Base-by-base conservation (phyloP, 2,329 filamentous ascomycete genomes). In the Fonsecaea pugnacius region DNA sequence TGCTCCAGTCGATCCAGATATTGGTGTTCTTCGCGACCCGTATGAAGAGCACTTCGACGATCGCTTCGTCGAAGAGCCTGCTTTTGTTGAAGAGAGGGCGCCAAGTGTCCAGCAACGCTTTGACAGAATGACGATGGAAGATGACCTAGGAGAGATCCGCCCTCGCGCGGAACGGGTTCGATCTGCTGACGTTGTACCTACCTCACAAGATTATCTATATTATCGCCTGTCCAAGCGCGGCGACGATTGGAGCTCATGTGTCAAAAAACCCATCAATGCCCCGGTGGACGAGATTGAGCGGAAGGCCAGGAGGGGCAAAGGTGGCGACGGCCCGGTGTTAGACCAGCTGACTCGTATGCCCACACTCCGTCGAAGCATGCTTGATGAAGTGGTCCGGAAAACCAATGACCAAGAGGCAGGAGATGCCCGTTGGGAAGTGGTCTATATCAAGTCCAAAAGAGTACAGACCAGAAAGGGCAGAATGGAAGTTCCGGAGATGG, bases 231-330 rank as follows among this genome's bases (percentile, higher is more conserved):
- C 36, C 21, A 69, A 67, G 50, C 48, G 61, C 16, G 65, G 67
- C 55, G 61, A 64, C 10, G 63, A 66, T 32, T 69, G 67, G 67
- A 64, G 58, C 48, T 32, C 58, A 12, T 64, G 65, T 32, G 21
- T 60, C 18, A 60, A 58, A 12, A 55, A 57, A 8, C 48, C 48
- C 18, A 66, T 69, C 30, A 38, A 43, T 10, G 63, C 59, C 3
- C 60, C 67, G 30, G 51, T 67, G 24, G 63, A 64, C 7, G 55
- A 69, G 12, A 67, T 69, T 48, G 67, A 69, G 52, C 66, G 62
- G 21, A 65, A 62, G 38, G 62, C 63, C 5, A 63, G 56, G 14
- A 65, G 58, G 46, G 43, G 60, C 14, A 62, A 51, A 18, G 59
- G 67, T n/a, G 62, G 63, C 18, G 62, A 69, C 35, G 63, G 46